These are phyloP conservation scores for Colletotrichum viniferum DNA, from an alignment of 2,329 filamentous ascomycete species.

Conservation along the genomic window DNA sequence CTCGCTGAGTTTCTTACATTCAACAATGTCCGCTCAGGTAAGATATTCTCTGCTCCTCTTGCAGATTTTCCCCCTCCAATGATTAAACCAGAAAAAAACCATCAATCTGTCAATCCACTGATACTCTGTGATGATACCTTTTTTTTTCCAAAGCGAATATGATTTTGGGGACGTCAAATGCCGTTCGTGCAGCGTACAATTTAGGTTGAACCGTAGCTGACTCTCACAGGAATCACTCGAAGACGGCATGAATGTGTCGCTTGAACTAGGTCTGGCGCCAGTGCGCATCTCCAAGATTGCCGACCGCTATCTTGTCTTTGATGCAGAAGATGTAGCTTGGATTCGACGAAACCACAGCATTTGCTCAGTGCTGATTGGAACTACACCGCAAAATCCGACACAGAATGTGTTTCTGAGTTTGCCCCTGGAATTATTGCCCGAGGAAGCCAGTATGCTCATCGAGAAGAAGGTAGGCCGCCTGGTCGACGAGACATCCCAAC, in stretches of 20 bases:
- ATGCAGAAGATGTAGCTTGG: conserved; percentile 77
- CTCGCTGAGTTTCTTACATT: not conserved
- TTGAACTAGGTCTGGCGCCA: conserved; percentile 39
- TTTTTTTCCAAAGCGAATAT: conserved; percentile 39
- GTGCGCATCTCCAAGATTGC: conserved; percentile 83
- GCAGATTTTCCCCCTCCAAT: conserved; percentile 31
- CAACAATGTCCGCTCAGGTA: conserved; percentile 14
- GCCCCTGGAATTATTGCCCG: conserved; percentile 86
- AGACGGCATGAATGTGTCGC: not conserved
- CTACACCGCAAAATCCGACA: conserved; percentile 88
- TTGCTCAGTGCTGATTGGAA: conserved; percentile 84
- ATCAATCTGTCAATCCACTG: conserved; percentile 66
- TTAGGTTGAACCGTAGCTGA: not conserved
- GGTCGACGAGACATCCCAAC: conserved; percentile 77
- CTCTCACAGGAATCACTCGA: not conserved
- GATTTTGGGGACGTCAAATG: not conserved
- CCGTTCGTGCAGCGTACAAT: not conserved
- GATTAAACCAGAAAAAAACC: conserved; percentile 49
- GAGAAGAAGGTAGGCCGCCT: conserved; percentile 78
- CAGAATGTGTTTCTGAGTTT: conserved; percentile 94
- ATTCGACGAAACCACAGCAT: conserved; percentile 83
- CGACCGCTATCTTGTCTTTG: conserved; percentile 87
- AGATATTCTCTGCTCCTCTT: conserved; percentile 12
- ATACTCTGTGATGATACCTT: conserved; percentile 46
- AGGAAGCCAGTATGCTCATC: conserved; percentile 84